These are phyloP conservation scores for Globisporangium emineosum DNA, from an alignment of 352 stramenopile species.

Conservation along the genomic window DNA sequence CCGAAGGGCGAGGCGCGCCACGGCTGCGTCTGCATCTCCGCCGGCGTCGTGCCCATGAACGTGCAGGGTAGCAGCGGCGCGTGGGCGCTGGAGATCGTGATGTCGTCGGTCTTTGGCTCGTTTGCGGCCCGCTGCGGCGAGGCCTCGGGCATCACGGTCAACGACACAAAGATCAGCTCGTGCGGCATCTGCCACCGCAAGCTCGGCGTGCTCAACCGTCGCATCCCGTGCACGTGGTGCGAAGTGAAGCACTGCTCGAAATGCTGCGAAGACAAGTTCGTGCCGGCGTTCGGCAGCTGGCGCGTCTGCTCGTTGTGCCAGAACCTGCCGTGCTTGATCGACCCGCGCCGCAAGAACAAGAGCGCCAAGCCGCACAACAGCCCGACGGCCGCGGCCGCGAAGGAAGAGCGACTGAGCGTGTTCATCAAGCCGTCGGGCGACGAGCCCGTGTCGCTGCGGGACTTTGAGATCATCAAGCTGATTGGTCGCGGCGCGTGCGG, in stretches of 20 bases:
- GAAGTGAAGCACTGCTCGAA: conserved; percentile 85
- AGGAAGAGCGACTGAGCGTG: conserved; percentile 61
- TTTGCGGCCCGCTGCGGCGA: conserved; percentile 72
- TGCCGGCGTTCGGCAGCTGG: conserved; percentile 73
- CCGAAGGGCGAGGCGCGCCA: conserved; percentile 62
- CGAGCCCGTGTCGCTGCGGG: conserved; percentile 67
- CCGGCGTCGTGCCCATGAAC: conserved; percentile 63
- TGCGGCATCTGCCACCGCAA: conserved; percentile 85
- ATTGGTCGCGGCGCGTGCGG: conserved; percentile 93
- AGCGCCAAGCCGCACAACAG: conserved; percentile 63
- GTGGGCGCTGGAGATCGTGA: conserved; percentile 81
- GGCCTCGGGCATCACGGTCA: conserved; percentile 65
- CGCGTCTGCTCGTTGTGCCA: conserved; percentile 80
- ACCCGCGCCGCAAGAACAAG: conserved; percentile 70
- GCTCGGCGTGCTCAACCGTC: conserved; percentile 70
- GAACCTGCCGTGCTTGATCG: conserved; percentile 74
- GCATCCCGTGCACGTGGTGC: conserved; percentile 80
- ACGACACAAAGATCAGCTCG: conserved; percentile 63
- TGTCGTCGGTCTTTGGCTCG: conserved; percentile 80
- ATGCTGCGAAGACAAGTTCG: conserved; percentile 85
- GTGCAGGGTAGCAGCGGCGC: conserved; percentile 68
- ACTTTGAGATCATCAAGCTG: conserved; percentile 98
- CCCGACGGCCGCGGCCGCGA: conserved; percentile 30
- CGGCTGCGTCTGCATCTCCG: conserved; percentile 78
- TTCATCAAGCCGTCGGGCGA: conserved; percentile 70